These are phyloP conservation scores for Niebla homalea DNA, from an alignment of 495 filamentous ascomycete genomes.

Conservation along the genomic window DNA sequence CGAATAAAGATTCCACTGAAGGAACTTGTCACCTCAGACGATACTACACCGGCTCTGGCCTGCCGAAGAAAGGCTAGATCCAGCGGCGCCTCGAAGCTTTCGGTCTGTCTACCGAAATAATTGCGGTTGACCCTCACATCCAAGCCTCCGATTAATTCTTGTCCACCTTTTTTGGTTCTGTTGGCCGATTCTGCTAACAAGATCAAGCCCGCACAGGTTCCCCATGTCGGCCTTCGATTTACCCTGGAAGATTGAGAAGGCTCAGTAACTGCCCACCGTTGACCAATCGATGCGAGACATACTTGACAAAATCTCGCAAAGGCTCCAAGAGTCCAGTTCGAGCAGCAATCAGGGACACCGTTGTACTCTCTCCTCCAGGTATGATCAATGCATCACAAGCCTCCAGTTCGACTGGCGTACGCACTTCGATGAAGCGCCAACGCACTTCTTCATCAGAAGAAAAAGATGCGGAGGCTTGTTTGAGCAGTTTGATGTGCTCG, in stretches of 20 bases:
- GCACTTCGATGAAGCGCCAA: conserved; percentile 65
- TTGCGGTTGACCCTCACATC: conserved; percentile 90
- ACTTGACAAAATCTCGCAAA: conserved; percentile 89
- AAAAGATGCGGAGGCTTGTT: conserved; percentile 42
- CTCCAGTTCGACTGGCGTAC: conserved; percentile 56
- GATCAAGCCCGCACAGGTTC: conserved; percentile 91
- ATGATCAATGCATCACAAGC: conserved; percentile 74
- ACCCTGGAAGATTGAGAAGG: conserved; percentile 25
- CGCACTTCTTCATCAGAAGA: conserved; percentile 20
- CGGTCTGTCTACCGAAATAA: conserved; percentile 85
- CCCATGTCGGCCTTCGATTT: conserved; percentile 79
- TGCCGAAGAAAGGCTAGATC: conserved; percentile 54
- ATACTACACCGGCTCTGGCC: conserved; percentile 14
- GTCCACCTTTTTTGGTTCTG: conserved; percentile 76
- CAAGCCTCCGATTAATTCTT: conserved; percentile 85
- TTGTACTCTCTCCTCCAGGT: conserved; percentile 90
- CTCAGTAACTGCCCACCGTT: not conserved
- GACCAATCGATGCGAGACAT: conserved; percentile 19
- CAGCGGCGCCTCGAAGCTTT: conserved; percentile 77
- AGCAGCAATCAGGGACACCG: conserved; percentile 78
- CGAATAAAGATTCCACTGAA: conserved; percentile 88
- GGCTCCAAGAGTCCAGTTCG: conserved; percentile 72
- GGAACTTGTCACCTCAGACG: conserved; percentile 20
- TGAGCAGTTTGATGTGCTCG: conserved; percentile 72
- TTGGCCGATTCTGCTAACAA: conserved; percentile 81